Base-by-base conservation (phyloP, 495 filamentous ascomycete species). In the Elasticomyces elasticus region DNA sequence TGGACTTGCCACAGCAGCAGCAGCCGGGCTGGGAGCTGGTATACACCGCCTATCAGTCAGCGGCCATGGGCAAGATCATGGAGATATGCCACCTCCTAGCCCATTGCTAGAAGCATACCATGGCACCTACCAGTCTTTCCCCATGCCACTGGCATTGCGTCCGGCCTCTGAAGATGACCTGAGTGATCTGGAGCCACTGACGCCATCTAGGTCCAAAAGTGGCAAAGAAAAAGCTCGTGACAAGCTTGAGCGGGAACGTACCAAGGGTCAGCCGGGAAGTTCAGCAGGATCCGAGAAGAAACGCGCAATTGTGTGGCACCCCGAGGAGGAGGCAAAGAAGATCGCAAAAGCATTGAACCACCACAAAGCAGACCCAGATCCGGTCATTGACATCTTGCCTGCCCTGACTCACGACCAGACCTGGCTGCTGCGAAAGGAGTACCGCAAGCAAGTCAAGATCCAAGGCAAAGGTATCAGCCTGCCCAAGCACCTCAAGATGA, bases 41-140 rank as follows among this genome's bases (percentile, higher is more conserved):
- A 67, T 67, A 65, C 58, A 65, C 44, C 56, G 67, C 9, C 57
- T 70, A 11, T 71, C 69, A 0, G 64, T 70, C 15, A 54, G 43
- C 35, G 48, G 52, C 20, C 41, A 64, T 12, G 51, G 48, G 17
- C 57, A 66, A 19, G 51, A 62, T 40, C 49, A 54, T 1, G 66
- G 64, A 22, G 61, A 51, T 1, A 47, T 68, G 45, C 62, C 64
- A 7, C 63, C 64, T 0, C 54, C 62, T 30, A 92, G 86, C 53
- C 92, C 92, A 0, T 74, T 96, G 17, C 77, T 95, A 12, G 92
- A 96, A 69, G 84, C 92, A 1, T 98, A 98, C 69, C 83, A 82
- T 54, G 92, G 92, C 6, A 95, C 89, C 1, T 98, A 94, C 64
- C 92, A 98, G 68, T 86, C 85, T 48, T 87, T 96, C 60, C 91